phyloP scores from a whole-genome alignment of 495 filamentous ascomycete species.

The Filosporella fistucella region DNA sequence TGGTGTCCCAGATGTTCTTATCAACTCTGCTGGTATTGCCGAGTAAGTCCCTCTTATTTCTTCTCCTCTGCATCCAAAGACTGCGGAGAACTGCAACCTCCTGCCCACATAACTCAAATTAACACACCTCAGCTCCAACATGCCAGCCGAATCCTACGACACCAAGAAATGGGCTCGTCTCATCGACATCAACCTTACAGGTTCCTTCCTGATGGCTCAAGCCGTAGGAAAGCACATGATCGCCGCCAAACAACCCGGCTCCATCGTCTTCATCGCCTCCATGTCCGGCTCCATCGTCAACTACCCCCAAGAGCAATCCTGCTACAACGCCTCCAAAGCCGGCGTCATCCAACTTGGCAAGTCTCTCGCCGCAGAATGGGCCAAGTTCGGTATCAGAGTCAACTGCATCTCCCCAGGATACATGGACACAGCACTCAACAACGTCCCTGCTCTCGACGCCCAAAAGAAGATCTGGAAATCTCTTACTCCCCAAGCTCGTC shows the following conservation, averaged over 20 bases:
- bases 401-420: conserved; percentile 75
- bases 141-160: conserved; percentile 53
- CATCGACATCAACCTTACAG: conserved; percentile 73
- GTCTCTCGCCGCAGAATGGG: conserved; percentile 77
- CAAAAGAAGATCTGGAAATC: conserved; percentile 78
- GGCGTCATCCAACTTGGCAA: conserved; percentile 73
- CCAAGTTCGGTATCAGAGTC: conserved; percentile 67
- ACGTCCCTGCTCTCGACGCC: conserved; percentile 65
- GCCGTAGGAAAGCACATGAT: conserved; percentile 64
- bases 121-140: conserved; percentile 40
- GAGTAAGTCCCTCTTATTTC: conserved; percentile 39
- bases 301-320: conserved; percentile 72
- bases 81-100: too few relatives aligned
- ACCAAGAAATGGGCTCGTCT: conserved; percentile 60
- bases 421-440: conserved; percentile 76
- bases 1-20: conserved; percentile 64
- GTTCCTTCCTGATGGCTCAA: conserved; percentile 66
- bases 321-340: conserved; percentile 79
- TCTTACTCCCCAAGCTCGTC: conserved; percentile 66
- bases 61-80: background rate
- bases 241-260: conserved; percentile 57
- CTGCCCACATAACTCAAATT: too few relatives aligned
- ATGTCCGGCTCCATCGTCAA: conserved; percentile 79
- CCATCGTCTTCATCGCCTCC: conserved; percentile 68
- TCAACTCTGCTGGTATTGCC: conserved; percentile 84